Evolutionary conservation across 129 eudicot genomes (phyloP).

Genomic region (Chrysanthemum seticuspe): DNA sequence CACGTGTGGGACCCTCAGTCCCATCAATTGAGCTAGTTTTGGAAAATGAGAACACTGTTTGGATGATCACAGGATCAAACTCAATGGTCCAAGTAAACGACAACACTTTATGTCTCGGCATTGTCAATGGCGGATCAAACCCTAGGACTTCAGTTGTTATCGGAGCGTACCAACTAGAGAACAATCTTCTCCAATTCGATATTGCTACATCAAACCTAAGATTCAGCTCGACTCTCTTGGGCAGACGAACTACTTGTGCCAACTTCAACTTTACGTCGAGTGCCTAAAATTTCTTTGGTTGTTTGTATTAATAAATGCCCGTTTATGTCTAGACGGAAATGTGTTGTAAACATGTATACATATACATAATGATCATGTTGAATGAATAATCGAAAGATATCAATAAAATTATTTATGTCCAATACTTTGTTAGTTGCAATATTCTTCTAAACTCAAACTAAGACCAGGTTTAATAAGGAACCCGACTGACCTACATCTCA

Average conservation of each 20-base stretch:
- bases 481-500: too few species aligned
- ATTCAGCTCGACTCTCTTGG: constrained; percentile 50
- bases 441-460: too few species aligned
- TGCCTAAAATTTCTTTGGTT: neutral
- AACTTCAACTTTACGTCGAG: constrained; percentile 56
- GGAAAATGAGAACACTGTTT: constrained; percentile 33
- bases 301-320: neutral
- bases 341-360: constrained; percentile 6
- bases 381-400: neutral
- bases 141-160: constrained; percentile 62
- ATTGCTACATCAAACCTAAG: constrained; percentile 55
- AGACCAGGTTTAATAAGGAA: too few species aligned
- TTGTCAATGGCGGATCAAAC: constrained; percentile 45
- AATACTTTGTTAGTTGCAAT: neutral
- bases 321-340: neutral
- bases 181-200: constrained; percentile 71
- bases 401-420: neutral
- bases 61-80: constrained; percentile 55
- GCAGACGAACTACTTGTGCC: constrained; percentile 52
- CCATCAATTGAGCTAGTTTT: constrained; percentile 55
- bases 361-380: constrained; percentile 4
- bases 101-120: constrained; percentile 48
- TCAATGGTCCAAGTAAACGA: constrained; percentile 59
- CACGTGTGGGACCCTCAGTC: constrained; percentile 48
- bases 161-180: constrained; percentile 65